Evolutionary conservation across 2,329 filamentous ascomycete genomes (phyloP).

Genomic region (Apiospora arundinis): DNA sequence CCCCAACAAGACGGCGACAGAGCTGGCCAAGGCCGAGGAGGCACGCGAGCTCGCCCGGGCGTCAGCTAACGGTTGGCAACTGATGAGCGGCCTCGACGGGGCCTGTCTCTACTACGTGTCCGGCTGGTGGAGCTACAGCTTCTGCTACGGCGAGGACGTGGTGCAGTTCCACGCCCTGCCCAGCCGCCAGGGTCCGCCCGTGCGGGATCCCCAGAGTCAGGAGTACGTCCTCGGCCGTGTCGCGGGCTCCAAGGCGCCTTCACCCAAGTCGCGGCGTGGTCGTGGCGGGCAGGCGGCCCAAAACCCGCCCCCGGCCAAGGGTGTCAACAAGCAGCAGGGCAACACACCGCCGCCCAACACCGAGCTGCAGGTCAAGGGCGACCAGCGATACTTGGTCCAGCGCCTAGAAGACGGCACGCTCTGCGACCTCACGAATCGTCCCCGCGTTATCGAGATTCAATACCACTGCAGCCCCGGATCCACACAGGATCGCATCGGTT

Average conservation of each 20-base stretch:
- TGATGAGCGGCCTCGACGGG: slow-evolving; percentile 78
- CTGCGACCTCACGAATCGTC: slow-evolving; percentile 84
- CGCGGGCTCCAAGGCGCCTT: slow-evolving; percentile 32
- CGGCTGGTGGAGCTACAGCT: slow-evolving; percentile 96
- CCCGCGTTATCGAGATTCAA: slow-evolving; percentile 84
- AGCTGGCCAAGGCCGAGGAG: slow-evolving; percentile 74
- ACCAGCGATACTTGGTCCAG: slow-evolving; percentile 86
- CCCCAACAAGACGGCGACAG: slow-evolving; percentile 70
- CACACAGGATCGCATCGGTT: slow-evolving; percentile 77
- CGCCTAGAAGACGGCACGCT: slow-evolving; percentile 78
- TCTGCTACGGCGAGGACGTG: slow-evolving; percentile 87
- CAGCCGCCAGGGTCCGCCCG: slow-evolving; percentile 73
- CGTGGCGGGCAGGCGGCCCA: slow-evolving; percentile 21
- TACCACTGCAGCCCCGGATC: slow-evolving; percentile 79
- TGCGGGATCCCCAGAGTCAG: slow-evolving; percentile 76
- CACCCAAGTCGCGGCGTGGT: slow-evolving; percentile 35
- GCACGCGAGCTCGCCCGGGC: slow-evolving; percentile 81
- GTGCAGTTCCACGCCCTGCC: slow-evolving; percentile 89
- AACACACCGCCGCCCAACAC: slow-evolving; percentile 52
- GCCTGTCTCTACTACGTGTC: slow-evolving; percentile 81
- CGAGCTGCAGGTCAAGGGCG: slow-evolving; percentile 80
- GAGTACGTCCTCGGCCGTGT: slow-evolving; percentile 80
- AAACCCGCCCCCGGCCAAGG: slow-evolving; percentile 33
- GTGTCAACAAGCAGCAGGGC: neutral
- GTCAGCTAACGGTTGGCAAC: slow-evolving; percentile 77